These are phyloP conservation scores for Geotrichum carabidarum DNA, from an alignment of 1,139 yeast species.

Conservation along the genomic window DNA sequence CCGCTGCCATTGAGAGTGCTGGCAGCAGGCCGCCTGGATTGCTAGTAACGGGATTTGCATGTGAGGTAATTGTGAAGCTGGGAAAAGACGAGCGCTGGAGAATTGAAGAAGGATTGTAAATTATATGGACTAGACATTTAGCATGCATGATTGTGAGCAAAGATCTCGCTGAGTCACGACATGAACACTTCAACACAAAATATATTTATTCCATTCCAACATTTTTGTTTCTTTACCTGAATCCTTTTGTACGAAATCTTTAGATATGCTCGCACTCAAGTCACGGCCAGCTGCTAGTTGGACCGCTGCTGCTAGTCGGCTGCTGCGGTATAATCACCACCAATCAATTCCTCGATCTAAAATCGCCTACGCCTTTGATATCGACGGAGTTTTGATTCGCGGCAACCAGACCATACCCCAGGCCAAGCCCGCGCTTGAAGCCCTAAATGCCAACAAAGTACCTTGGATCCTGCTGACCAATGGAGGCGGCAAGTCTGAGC, in stretches of 20 bases:
- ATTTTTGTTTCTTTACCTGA: background rate
- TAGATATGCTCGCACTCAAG: background rate
- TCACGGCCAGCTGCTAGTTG: background rate
- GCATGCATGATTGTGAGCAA: background rate
- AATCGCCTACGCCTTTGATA: constrained; percentile 31
- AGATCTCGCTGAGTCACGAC: background rate
- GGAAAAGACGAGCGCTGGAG: constrained; percentile 42
- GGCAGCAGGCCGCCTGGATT: constrained; percentile 95
- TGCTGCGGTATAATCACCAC: background rate
- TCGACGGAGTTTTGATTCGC: constrained; percentile 88
- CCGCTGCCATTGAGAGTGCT: constrained; percentile 66
- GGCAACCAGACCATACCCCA: constrained; percentile 66
- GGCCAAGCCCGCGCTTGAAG: constrained; percentile 60
- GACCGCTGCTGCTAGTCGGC: background rate
- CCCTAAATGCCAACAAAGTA: constrained; percentile 51
- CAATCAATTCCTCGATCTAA: background rate
- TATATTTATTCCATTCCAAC: background rate
- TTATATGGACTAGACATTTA: background rate
- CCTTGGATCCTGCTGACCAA: constrained; percentile 86
- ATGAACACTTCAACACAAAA: too few species aligned
- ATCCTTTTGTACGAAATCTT: background rate
- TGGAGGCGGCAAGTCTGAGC: constrained; percentile 85
- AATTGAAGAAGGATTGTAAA: constrained; percentile 53
- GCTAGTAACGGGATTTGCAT: constrained; percentile 75
- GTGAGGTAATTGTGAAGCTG: constrained; percentile 47